These are phyloP conservation scores for Fagopyrum homotropicum DNA, from an alignment of 148 eudicot genomes.

Conservation along the genomic window DNA sequence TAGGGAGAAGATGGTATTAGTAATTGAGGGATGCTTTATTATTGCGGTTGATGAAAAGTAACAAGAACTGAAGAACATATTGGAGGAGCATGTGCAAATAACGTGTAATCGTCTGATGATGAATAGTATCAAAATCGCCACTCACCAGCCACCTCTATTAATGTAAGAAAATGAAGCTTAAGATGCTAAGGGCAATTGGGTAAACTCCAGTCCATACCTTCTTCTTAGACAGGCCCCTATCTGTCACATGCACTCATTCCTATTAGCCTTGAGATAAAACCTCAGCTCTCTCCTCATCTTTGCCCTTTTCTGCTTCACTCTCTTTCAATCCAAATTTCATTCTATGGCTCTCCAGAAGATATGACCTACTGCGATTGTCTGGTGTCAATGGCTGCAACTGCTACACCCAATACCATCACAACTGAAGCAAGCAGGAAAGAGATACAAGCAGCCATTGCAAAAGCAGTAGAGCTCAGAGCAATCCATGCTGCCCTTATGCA, in stretches of 20 bases:
- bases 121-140: background rate
- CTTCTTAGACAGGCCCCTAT: background rate
- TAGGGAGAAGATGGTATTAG: background rate
- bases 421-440: slow-evolving; percentile 40
- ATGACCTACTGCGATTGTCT: background rate
- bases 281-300: slow-evolving; percentile 5
- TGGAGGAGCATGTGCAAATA: background rate
- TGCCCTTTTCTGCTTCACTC: slow-evolving; percentile 3
- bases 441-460: slow-evolving; percentile 69
- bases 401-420: slow-evolving; percentile 7
- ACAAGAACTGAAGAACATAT: background rate
- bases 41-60: slow-evolving; percentile 7
- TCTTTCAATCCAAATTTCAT: background rate
- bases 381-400: slow-evolving; percentile 31
- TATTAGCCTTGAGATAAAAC: background rate
- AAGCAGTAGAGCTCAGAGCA: slow-evolving; percentile 84
- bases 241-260: slow-evolving; percentile 13
- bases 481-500: slow-evolving; percentile 74
- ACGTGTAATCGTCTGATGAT: background rate
- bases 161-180: background rate
- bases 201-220: background rate
- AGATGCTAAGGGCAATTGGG: background rate
- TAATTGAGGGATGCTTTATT: no score
- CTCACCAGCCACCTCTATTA: background rate
- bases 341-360: slow-evolving; percentile 8